Evolutionary conservation across 164 flowering plant genomes (phyloP).

Genomic region (Stephania cephalantha): DNA sequence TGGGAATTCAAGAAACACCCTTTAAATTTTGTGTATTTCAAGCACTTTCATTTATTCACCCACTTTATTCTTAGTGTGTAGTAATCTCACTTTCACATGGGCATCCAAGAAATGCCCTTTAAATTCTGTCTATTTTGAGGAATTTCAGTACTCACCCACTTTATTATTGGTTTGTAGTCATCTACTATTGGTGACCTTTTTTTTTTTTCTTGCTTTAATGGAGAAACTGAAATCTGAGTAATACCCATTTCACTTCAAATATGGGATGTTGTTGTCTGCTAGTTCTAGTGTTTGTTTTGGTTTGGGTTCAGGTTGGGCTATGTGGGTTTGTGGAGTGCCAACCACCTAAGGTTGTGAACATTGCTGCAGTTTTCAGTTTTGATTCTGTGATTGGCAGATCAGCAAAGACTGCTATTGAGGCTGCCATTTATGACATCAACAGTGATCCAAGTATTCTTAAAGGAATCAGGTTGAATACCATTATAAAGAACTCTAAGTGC

Average conservation of each 20-base stretch:
- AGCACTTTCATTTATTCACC: no score
- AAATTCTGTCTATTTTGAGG: background rate
- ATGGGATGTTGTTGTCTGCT: conserved; percentile 19
- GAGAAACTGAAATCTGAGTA: background rate
- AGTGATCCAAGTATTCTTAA: conserved; percentile 43
- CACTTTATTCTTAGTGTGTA: no score
- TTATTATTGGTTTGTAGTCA: background rate
- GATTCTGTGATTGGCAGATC: conserved; percentile 74
- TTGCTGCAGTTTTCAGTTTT: conserved; percentile 66
- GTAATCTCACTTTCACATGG: background rate
- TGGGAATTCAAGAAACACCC: background rate
- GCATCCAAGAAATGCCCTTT: no score
- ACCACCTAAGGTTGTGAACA: conserved; percentile 41
- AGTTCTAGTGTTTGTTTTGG: conserved; percentile 15
- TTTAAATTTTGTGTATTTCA: conserved; percentile 1
- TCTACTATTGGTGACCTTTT: background rate
- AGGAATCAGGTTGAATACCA: conserved; percentile 44
- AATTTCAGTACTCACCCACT: conserved; percentile 3
- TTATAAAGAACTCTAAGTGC: conserved; percentile 42
- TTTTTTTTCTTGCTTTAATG: background rate
- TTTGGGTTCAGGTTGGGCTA: conserved; percentile 24
- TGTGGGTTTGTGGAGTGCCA: conserved; percentile 25
- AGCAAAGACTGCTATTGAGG: conserved; percentile 54
- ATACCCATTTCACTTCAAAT: background rate
- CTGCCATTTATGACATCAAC: conserved; percentile 63